phyloP scores from a whole-genome alignment of 2,329 filamentous ascomycete species.

The Xylaria sp. region DNA sequence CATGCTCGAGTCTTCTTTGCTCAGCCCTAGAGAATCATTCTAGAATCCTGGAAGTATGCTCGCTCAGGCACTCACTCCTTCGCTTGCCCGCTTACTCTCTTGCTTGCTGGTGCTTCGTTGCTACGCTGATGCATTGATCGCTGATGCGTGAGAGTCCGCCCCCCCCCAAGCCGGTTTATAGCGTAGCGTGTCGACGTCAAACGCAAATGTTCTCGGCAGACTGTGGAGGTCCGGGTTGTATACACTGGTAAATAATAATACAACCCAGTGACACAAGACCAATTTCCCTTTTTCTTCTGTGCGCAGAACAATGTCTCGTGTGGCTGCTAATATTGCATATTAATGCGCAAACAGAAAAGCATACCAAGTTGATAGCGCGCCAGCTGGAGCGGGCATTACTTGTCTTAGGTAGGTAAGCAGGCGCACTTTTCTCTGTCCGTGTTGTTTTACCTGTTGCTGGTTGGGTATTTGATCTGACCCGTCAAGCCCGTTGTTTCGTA shows the following conservation, averaged over 20 bases:
- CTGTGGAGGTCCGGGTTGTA: slow-evolving; percentile 25
- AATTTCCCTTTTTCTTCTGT: slow-evolving; percentile 31
- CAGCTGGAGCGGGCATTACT: slow-evolving; percentile 10
- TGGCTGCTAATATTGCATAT: slow-evolving; percentile 27
- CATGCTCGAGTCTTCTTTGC: neutral
- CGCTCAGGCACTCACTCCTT: neutral
- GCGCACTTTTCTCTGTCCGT: too few relatives aligned
- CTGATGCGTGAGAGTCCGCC: neutral
- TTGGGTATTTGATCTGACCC: too few relatives aligned
- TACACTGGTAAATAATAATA: slow-evolving; percentile 5
- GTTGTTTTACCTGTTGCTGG: too few relatives aligned
- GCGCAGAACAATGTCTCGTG: slow-evolving; percentile 26
- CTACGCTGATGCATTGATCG: neutral
- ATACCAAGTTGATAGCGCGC: neutral
- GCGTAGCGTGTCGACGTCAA: slow-evolving; percentile 22
- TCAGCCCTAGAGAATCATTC: slow-evolving; percentile 20
- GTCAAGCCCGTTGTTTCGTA: slow-evolving; percentile 11
- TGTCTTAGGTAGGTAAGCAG: slow-evolving; percentile 2
- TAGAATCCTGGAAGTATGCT: slow-evolving; percentile 3
- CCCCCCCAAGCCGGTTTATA: neutral
- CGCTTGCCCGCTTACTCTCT: neutral
- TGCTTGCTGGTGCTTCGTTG: neutral
- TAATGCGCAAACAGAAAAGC: slow-evolving; percentile 23
- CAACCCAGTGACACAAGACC: slow-evolving; percentile 25
- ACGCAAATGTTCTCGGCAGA: slow-evolving; percentile 24